Evolutionary conservation across 1,284 basidiomycete species (phyloP).

Genomic region (Erythrobasidium hasegawianum): DNA sequence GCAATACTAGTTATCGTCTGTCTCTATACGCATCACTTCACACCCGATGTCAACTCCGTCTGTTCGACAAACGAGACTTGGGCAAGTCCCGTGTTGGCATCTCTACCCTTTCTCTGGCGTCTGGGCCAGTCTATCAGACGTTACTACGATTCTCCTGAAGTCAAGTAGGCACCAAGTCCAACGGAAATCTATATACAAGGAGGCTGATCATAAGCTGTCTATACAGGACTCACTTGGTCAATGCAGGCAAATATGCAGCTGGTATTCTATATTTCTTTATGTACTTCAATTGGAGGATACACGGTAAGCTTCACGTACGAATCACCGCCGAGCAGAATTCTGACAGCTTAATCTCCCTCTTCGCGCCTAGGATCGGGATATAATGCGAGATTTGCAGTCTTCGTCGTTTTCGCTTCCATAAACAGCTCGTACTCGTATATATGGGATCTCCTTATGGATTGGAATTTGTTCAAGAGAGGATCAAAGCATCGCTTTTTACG

Average conservation of each 20-base stretch:
- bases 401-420: slow-evolving; percentile 31
- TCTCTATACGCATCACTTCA: slow-evolving; percentile 47
- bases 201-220: too few relatives aligned
- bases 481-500: slow-evolving; percentile 40
- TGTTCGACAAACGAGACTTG: slow-evolving; percentile 53
- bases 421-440: slow-evolving; percentile 32
- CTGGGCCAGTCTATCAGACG: slow-evolving; percentile 81
- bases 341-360: too few relatives aligned
- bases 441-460: slow-evolving; percentile 42
- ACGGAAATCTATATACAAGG: too few relatives aligned
- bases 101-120: slow-evolving; percentile 68
- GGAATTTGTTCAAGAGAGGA: slow-evolving; percentile 40
- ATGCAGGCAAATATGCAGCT: slow-evolving; percentile 56
- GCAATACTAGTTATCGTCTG: slow-evolving; percentile 49
- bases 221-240: slow-evolving; percentile 73
- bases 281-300: slow-evolving; percentile 47
- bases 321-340: slow-evolving; percentile 34
- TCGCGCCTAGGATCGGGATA: slow-evolving; percentile 5
- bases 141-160: slow-evolving; percentile 59
- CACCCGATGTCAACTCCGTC: slow-evolving; percentile 11
- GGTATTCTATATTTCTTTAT: slow-evolving; percentile 46
- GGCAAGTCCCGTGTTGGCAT: slow-evolving; percentile 59
- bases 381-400: slow-evolving; percentile 22
- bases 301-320: slow-evolving; percentile 38
- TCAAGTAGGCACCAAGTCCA: too few relatives aligned